A percentile compares a stretch with the other conserved stretches of the same genome.
These are phyloP conservation scores for Phoma sp. DNA, from an alignment of 2,329 filamentous ascomycete species.

Conservation along the genomic window DNA sequence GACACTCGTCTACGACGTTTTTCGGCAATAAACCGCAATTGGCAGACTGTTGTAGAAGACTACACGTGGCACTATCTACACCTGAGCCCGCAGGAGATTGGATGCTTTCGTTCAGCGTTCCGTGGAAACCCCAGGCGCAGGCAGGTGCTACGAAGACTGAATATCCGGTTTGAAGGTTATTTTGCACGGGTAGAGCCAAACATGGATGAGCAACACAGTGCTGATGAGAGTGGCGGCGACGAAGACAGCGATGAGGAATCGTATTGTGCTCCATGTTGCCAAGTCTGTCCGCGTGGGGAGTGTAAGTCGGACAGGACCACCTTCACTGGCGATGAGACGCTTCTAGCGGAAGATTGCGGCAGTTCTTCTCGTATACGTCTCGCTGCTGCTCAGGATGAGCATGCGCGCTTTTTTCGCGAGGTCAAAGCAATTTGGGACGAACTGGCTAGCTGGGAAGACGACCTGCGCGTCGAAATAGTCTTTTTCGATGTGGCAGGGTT, in stretches of 20 bases:
- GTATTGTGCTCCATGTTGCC: background rate
- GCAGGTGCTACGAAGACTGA: background rate
- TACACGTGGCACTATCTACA: background rate
- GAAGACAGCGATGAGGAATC: background rate
- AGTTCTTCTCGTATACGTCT: background rate
- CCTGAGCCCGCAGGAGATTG: background rate
- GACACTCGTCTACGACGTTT: background rate
- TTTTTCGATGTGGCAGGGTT: background rate
- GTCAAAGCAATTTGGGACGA: slow-evolving; percentile 1
- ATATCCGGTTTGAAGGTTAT: background rate
- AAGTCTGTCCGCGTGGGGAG: background rate
- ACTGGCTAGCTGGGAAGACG: background rate
- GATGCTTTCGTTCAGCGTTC: slow-evolving; percentile 5
- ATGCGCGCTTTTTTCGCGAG: background rate
- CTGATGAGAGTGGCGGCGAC: background rate
- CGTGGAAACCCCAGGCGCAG: background rate
- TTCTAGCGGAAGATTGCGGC: background rate
- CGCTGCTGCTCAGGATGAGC: background rate
- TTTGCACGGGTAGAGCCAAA: background rate
- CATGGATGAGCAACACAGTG: background rate
- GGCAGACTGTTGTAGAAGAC: background rate
- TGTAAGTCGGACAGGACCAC: background rate
- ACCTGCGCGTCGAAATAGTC: background rate
- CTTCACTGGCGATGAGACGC: background rate
- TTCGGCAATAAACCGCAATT: background rate